These are phyloP conservation scores for Sungouiella thailandica DNA, from an alignment of 805 yeast species.

Conservation along the genomic window DNA sequence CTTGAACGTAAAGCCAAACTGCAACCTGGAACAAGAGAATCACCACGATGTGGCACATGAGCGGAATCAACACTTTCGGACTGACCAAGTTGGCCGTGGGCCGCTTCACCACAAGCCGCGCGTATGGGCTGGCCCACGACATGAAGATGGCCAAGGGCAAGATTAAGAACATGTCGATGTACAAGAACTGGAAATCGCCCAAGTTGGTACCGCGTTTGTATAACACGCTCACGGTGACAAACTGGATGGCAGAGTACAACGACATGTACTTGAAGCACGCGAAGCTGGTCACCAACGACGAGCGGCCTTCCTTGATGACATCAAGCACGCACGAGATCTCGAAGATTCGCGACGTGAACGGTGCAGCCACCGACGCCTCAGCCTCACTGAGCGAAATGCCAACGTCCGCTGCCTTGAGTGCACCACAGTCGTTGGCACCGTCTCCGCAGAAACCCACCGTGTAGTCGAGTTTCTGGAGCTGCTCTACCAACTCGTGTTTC, in stretches of 20 bases:
- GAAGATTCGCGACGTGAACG: slow-evolving; percentile 86
- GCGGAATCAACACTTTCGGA: slow-evolving; percentile 77
- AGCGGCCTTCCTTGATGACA: slow-evolving; percentile 91
- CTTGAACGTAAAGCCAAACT: slow-evolving; percentile 59
- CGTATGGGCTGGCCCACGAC: slow-evolving; percentile 93
- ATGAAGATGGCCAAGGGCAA: slow-evolving; percentile 93
- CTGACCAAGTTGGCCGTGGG: slow-evolving; percentile 95
- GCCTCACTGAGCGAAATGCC: slow-evolving; percentile 96
- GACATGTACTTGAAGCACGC: slow-evolving; percentile 98
- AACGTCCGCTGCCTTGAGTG: slow-evolving; percentile 94
- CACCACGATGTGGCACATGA: slow-evolving; percentile 70
- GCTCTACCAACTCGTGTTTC: slow-evolving; percentile 90
- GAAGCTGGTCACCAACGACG: slow-evolving; percentile 90
- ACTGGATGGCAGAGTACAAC: slow-evolving; percentile 92
- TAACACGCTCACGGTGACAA: slow-evolving; percentile 76
- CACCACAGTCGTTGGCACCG: slow-evolving; percentile 99
- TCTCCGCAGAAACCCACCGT: slow-evolving; percentile 98
- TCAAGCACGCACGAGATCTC: slow-evolving; percentile 91
- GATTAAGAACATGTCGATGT: slow-evolving; percentile 86
- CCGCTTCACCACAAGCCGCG: slow-evolving; percentile 56
- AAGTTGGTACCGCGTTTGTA: slow-evolving; percentile 87
- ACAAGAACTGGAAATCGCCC: slow-evolving; percentile 94
- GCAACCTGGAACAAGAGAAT: slow-evolving; percentile 60
- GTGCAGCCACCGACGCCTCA: slow-evolving; percentile 98
- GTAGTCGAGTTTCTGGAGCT: slow-evolving; percentile 77